phyloP scores from a whole-genome alignment of 257 asterid genomes.

The Scutellaria minor region DNA sequence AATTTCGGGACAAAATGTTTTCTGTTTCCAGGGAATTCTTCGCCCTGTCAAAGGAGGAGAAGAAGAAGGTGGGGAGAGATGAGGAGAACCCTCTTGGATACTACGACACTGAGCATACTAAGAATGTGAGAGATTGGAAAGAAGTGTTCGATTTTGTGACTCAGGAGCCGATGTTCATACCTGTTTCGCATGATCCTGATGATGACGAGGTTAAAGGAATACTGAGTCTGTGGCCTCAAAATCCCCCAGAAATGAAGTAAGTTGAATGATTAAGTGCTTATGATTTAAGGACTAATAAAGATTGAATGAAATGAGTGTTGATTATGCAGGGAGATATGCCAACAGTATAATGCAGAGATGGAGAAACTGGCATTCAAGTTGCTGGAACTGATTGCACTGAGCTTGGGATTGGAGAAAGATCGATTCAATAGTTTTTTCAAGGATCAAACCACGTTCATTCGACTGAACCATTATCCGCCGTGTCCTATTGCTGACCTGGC shows the following conservation, averaged over 20 bases:
- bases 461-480: conserved; percentile 61
- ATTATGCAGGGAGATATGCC: conserved; percentile 46
- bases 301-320: background rate
- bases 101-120: conserved; percentile 62
- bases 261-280: background rate
- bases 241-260: conserved; percentile 52
- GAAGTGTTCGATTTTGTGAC: conserved; percentile 60
- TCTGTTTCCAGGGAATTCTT: conserved; percentile 43
- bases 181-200: conserved; percentile 45
- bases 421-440: conserved; percentile 47
- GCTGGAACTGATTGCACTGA: conserved; percentile 55
- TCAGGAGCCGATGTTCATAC: conserved; percentile 42
- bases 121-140: conserved; percentile 74
- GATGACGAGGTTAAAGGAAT: conserved; percentile 38
- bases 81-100: conserved; percentile 56
- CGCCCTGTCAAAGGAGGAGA: conserved; percentile 47
- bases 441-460: conserved; percentile 45
- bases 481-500: conserved; percentile 63
- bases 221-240: conserved; percentile 53
- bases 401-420: conserved; percentile 51
- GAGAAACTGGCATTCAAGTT: conserved; percentile 48
- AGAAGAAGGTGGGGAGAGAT: conserved; percentile 50
- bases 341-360: conserved; percentile 47
- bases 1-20: conserved; percentile 28
- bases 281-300: too few species aligned